These are phyloP conservation scores for Dissophora globulifera DNA, from an alignment of 192 early-diverging fungal species.

Conservation along the genomic window DNA sequence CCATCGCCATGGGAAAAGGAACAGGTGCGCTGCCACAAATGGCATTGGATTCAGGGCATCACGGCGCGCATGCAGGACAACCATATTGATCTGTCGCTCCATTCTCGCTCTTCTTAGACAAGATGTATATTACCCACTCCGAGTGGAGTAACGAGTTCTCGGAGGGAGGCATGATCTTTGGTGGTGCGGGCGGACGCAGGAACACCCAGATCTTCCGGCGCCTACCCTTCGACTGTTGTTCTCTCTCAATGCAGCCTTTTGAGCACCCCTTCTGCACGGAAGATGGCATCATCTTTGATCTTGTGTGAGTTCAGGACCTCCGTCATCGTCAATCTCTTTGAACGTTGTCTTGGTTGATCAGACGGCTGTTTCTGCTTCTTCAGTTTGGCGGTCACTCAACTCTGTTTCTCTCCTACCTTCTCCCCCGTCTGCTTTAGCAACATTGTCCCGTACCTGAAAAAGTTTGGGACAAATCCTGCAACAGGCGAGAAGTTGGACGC, in stretches of 20 bases:
- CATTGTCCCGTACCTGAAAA: conserved; percentile 84
- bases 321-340: no score
- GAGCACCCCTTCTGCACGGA: conserved; percentile 85
- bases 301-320: conserved; percentile 54
- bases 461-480: conserved; percentile 87
- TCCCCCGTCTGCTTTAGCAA: conserved; percentile 49
- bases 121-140: conserved; percentile 89
- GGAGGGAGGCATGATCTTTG: conserved; percentile 69
- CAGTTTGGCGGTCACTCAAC: no score
- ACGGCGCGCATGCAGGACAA: neutral
- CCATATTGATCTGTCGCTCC: neutral
- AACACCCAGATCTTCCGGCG: conserved; percentile 71
- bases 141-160: conserved; percentile 73
- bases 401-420: neutral
- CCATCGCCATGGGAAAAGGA: conserved; percentile 45
- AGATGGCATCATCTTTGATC: conserved; percentile 92
- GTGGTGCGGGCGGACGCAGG: conserved; percentile 69
- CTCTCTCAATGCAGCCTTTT: conserved; percentile 91
- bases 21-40: conserved; percentile 12
- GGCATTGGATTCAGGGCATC: neutral
- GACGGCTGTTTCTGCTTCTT: no score
- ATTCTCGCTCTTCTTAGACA: conserved; percentile 65
- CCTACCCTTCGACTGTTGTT: conserved; percentile 88
- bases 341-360: no score
- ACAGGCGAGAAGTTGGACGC: conserved; percentile 78